Base-by-base conservation (phyloP, 192 early-diverging fungal genomes). In the Backusella luteola region DNA sequence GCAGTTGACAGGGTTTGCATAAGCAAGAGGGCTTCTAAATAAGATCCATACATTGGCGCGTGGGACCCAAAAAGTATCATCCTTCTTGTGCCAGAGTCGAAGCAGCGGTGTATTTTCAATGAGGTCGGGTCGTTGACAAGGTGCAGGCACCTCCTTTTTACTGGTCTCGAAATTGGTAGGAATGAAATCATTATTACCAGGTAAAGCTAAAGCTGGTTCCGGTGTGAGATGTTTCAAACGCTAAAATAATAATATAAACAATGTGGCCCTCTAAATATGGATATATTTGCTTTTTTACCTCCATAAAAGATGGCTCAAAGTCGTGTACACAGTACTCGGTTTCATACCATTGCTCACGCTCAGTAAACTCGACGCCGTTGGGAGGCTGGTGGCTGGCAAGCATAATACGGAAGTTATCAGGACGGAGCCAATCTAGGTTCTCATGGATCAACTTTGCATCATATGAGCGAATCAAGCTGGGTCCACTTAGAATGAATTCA, bases 81-180 rank as follows among this genome's bases (percentile, higher is more conserved):
- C 97, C 74, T 93, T 93, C 81, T 97, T 96, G 79, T 94, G 89
- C 97, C 97, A 99, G 73, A 98, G 82, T 66, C 95, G 89, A 17
- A 87, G 71, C 4, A 83, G 56, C 2, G 83, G 78, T 6, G 86
- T 84, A 15, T 95, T 88, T 69, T 81, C 78, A 29, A 95, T 84
- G 76, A 96, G 81, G 21, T 74, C 56, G 3, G 94, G 91, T 14
- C 78, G 46, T 9, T 11, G 74, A 26, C 71, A 23, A 5, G 68
- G 80, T 56, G 23, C 67, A 2, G 82, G 41, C 34, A 74, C 70
- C 46, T 80, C 67, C 15, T 44, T 42, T 39, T 83, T 83, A 69
- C 88, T 80, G 41, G 94, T 87, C 49, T 86, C 80, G 71, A 98
- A 90, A 78, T 92, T 89, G 23, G 90, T 87, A 2, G 96, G 96